phyloP scores from a whole-genome alignment of 129 eudicot species.

The Glebionis coronaria region DNA sequence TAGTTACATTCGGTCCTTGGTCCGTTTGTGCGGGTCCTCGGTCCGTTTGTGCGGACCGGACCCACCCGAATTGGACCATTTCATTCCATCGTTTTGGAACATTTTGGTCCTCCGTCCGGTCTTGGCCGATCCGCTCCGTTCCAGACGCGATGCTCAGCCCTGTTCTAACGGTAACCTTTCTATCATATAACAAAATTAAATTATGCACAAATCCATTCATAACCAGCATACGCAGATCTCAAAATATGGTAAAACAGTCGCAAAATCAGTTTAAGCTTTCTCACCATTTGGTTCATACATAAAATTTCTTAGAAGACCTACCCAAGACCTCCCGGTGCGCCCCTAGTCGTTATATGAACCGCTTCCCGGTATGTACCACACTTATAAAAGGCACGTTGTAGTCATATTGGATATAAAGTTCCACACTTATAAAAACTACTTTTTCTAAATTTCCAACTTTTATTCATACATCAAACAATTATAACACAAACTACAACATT shows the following conservation, averaged over 20 bases:
- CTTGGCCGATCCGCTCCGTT: no score
- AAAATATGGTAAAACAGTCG: constrained; percentile 26
- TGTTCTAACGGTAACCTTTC: neutral
- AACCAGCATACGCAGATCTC: constrained; percentile 10
- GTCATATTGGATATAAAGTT: constrained; percentile 88
- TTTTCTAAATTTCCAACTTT: no score
- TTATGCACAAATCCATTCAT: constrained; percentile 10
- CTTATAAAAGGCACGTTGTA: constrained; percentile 97
- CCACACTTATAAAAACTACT: no score
- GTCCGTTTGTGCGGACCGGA: no score
- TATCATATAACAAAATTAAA: constrained; percentile 21
- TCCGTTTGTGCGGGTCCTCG: no score
- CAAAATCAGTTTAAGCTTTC: constrained; percentile 25
- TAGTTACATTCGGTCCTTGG: no score
- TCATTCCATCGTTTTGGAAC: no score
- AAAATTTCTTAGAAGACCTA: constrained; percentile 29
- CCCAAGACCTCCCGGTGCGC: constrained; percentile 78
- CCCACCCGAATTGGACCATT: no score
- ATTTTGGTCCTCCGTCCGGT: no score
- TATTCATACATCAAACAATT: no score
- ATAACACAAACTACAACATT: no score
- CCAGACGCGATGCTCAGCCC: no score
- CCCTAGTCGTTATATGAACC: constrained; percentile 95
- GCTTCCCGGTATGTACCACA: constrained; percentile 79
- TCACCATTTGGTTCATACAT: constrained; percentile 27